Conservation (phyloP, 116 monocot genomes). For the Cymodocea nodosa region DNA sequence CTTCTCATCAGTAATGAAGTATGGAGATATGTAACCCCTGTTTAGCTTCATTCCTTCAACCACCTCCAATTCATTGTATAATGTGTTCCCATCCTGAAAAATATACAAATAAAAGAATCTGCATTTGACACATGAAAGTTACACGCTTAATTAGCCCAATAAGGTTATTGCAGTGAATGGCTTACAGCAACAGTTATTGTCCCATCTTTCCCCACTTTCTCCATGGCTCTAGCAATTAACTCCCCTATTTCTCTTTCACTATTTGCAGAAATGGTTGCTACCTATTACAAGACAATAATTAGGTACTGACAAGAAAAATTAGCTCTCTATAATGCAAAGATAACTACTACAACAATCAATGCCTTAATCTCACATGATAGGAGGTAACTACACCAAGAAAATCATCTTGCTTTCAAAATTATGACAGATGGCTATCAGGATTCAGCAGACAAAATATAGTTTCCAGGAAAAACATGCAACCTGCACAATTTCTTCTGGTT, state of each 20-base stretch:
- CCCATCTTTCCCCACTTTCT: conserved; percentile 88
- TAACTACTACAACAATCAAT: too few relatives aligned
- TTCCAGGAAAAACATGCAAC: conserved; percentile 1
- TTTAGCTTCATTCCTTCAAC: conserved; percentile 80
- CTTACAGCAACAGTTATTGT: conserved; percentile 67
- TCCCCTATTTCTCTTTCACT: conserved; percentile 77
- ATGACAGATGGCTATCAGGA: too few relatives aligned
- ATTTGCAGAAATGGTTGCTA: conserved; percentile 93
- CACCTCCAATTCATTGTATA: conserved; percentile 65
- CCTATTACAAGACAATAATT: conserved; percentile 26
- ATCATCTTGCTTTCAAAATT: neutral
- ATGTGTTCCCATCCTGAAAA: conserved; percentile 77
- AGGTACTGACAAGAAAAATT: neutral
- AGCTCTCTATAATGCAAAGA: neutral
- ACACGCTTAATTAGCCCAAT: neutral
- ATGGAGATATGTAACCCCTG: conserved; percentile 73
- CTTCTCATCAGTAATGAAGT: conserved; percentile 73
- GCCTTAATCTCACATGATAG: too few relatives aligned
- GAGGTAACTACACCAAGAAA: neutral
- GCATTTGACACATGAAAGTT: neutral
- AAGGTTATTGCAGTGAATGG: conserved; percentile 4
- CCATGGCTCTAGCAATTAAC: conserved; percentile 76
- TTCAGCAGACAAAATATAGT: too few relatives aligned
- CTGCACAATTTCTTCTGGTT: conserved; percentile 77
- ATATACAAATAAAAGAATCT: neutral